Base-by-base conservation (phyloP, 1,284 basidiomycete species). In the Xerocomus nothofagi region DNA sequence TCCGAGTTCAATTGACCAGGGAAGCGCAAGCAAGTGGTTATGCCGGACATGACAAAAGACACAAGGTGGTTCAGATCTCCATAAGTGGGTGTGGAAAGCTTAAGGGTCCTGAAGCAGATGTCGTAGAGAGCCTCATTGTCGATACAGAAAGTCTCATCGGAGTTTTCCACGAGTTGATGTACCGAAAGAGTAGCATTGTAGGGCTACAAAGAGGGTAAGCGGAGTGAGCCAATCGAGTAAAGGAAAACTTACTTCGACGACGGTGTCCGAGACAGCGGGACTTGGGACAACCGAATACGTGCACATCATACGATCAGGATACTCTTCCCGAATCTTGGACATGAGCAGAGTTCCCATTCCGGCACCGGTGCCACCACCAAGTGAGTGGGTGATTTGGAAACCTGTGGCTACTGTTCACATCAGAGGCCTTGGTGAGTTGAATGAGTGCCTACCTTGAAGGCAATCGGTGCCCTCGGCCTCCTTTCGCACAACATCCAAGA, bases 71-170 rank as follows among this genome's bases (percentile, higher is more conserved):
- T 98, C 56, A 98, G 86, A 71, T 98, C 93, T 60, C 92, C 93
- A 71, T 98, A 97, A 10, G 91, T 94, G 29, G 96, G 95, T 39
- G 91, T 91, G 42, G 86, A 83, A 55, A 97, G 84, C 79, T 98
- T 98, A 68, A 98, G 82, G 39, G 95, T 97, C 65, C 92, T 84
- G 85, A 96, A 93, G 78, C 93, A 97, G 67, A 98, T 98, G 69
- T 98, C 94, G 75, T 97, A 97, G 51, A 98, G 85, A 30, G 96
- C 96, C 73, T 98, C 95, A 73, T 98, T 98, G 73, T 98, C 96
- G 62, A 97, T 89, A 70, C 92, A 96, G 80, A 95, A 94, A 14
- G 93, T 93, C 70, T 95, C 85, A 67, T 98, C 95, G 39, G 91
- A 93, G 78, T 96, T 94, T 73, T 98, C 95, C 42, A 97, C 91